phyloP scores from a whole-genome alignment of 371 early-diverging fungal species.

The Aphelidium insulamus region DNA sequence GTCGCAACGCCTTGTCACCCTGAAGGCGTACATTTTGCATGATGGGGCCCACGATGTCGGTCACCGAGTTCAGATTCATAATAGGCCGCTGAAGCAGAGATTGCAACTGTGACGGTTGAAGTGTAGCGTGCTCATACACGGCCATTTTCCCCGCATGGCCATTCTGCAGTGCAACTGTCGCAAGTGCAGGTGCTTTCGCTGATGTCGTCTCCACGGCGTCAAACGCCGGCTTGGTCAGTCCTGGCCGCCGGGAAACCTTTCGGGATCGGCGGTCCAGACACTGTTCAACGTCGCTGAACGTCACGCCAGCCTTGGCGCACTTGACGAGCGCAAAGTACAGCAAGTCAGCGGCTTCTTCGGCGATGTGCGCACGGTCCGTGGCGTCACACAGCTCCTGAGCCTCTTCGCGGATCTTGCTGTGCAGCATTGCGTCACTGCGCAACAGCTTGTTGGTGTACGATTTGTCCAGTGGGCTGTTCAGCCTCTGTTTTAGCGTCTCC shows the following conservation, averaged over 20 bases:
- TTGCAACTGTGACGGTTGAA: conserved; percentile 18
- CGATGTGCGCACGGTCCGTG: conserved; percentile 41
- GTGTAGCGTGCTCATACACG: conserved; percentile 19
- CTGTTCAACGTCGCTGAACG: conserved; percentile 60
- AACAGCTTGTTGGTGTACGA: conserved; percentile 83
- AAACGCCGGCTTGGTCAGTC: conserved; percentile 58
- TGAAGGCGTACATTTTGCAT: conserved; percentile 50
- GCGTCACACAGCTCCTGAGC: conserved; percentile 83
- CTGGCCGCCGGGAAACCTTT: conserved; percentile 76
- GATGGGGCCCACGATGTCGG: conserved; percentile 69
- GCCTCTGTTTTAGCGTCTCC: conserved; percentile 32
- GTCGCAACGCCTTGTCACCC: conserved; percentile 69
- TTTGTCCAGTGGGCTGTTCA: conserved; percentile 51
- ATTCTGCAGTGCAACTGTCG: too few species aligned
- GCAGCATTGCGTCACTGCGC: conserved; percentile 48
- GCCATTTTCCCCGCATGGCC: conserved; percentile 21
- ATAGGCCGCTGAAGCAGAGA: conserved; percentile 72
- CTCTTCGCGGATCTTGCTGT: conserved; percentile 86
- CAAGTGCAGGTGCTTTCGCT: conserved; percentile 4
- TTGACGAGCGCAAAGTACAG: conserved; percentile 84
- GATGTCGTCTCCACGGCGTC: conserved; percentile 5
- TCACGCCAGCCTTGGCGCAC: conserved; percentile 57
- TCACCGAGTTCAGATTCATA: conserved; percentile 63
- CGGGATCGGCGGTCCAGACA: conserved; percentile 57
- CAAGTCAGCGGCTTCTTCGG: conserved; percentile 89